Base-by-base conservation (phyloP, 1,284 basidiomycete species). In the Ceratobasidium sp. region DNA sequence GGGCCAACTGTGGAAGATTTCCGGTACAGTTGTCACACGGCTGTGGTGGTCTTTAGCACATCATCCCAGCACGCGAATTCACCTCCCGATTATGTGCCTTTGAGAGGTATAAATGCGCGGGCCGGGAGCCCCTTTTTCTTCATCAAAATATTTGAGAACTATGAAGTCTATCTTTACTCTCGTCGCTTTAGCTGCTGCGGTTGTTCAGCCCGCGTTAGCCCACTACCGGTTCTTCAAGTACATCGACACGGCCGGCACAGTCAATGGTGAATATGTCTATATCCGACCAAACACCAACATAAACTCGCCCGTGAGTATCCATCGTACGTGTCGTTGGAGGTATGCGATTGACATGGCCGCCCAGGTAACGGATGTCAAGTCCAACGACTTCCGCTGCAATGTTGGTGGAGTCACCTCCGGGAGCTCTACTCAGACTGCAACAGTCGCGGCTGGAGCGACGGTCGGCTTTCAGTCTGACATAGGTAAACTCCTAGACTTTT, bases 341-440 rank as follows among this genome's bases (percentile, higher is more conserved):
- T 16, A 28, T n/a, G n/a, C 18, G 36, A 36, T 18, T 34, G 2
- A 57, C 34, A 9, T 32, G 52, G 52, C 4, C 28, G 12, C 4
- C 3, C 36, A 69, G 65, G 82, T 85, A 39, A 77, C 78, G 39
- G 74, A 76, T n/a, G 80, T 82, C 26, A 82, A 81, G 14, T 81
- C 80, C 30, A 67, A 48, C 30, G 79, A 80, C 72, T 77, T 83
- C 65, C 76, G 78, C 6, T 85, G 84, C 79, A 84, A 84, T 75
- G 77, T 78, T 52, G 79, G 79, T 75, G 80, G 80, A 2, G 67
- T 75, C 10, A 50, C 80, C 9, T 69, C 65, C 14, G 65, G 65
- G 26, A 46, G 53, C 41, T 82, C 82, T 9, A 74, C 76, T 23
- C 76, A 78, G 36, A 84, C 82, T 2, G 80, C 83, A 28, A 76